These are phyloP conservation scores for Penicillium odoratum DNA, from an alignment of 495 filamentous ascomycete genomes.

Conservation along the genomic window DNA sequence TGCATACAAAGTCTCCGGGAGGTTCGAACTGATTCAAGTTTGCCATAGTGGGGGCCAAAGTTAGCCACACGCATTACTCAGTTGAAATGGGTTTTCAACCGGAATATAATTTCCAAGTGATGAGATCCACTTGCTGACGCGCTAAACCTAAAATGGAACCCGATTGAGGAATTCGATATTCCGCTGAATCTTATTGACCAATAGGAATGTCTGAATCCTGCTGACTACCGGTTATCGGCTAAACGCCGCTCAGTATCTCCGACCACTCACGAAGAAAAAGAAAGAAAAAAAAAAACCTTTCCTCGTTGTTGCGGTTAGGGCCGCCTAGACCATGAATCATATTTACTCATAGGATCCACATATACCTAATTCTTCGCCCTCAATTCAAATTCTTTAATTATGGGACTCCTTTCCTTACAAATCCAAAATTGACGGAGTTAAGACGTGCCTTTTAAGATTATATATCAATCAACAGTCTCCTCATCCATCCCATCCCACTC, in stretches of 20 bases:
- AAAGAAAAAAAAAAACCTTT: background rate
- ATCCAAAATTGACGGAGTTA: slow-evolving; percentile 21
- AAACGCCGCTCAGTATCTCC: slow-evolving; percentile 21
- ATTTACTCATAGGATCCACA: slow-evolving; percentile 20
- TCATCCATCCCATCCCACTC: background rate
- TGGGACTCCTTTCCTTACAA: slow-evolving; percentile 4
- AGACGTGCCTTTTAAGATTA: background rate
- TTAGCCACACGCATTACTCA: background rate
- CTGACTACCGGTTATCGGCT: slow-evolving; percentile 13
- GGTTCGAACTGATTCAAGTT: background rate
- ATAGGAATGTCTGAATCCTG: background rate
- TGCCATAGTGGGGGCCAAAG: background rate
- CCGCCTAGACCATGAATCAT: slow-evolving; percentile 14
- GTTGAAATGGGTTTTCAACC: no score
- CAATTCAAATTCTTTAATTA: background rate
- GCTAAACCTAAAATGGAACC: background rate
- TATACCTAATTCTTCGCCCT: background rate
- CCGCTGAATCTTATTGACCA: slow-evolving; percentile 4
- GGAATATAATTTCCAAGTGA: slow-evolving; percentile 16
- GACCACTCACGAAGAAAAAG: slow-evolving; percentile 1
- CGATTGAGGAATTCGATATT: slow-evolving; percentile 23
- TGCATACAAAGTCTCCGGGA: no score
- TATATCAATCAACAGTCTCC: background rate
- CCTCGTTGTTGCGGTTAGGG: background rate
- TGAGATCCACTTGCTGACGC: background rate